Conservation (phyloP, 345 rosid genomes). For the Brassica cretica region DNA sequence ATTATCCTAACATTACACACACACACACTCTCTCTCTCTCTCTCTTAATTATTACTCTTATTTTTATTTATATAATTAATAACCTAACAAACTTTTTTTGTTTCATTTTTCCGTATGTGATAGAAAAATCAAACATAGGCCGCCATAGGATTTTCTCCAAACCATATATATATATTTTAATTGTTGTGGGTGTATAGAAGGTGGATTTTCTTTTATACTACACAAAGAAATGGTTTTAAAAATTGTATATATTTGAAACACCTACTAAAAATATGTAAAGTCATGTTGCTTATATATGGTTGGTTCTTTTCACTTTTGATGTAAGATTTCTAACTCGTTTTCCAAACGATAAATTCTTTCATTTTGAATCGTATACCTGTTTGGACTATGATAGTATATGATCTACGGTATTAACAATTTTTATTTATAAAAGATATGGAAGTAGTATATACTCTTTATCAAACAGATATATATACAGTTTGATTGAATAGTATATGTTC, state of each 20-base stretch:
- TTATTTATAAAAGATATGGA: background rate
- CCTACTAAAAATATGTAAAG: background rate
- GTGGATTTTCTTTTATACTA: background rate
- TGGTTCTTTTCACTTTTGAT: background rate
- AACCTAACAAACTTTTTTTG: conserved; percentile 18
- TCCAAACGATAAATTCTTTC: background rate
- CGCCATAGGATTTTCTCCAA: conserved; percentile 15
- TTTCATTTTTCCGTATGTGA: conserved; percentile 12
- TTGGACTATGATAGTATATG: background rate
- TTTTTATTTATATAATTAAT: background rate
- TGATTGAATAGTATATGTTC: too few relatives aligned
- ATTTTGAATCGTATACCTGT: background rate
- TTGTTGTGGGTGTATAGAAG: background rate
- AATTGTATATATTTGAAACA: background rate
- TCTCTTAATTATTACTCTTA: background rate
- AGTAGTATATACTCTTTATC: background rate
- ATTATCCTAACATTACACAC: conserved; percentile 38
- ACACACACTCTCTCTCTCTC: conserved; percentile 3
- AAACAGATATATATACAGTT: too few relatives aligned
- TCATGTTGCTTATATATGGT: background rate
- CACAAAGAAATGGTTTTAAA: background rate
- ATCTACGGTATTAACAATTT: background rate
- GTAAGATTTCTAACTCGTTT: background rate
- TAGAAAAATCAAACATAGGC: conserved; percentile 35
- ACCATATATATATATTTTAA: background rate